phyloP scores from a whole-genome alignment of 140 eudicot species.

The Oenanthe javanica region DNA sequence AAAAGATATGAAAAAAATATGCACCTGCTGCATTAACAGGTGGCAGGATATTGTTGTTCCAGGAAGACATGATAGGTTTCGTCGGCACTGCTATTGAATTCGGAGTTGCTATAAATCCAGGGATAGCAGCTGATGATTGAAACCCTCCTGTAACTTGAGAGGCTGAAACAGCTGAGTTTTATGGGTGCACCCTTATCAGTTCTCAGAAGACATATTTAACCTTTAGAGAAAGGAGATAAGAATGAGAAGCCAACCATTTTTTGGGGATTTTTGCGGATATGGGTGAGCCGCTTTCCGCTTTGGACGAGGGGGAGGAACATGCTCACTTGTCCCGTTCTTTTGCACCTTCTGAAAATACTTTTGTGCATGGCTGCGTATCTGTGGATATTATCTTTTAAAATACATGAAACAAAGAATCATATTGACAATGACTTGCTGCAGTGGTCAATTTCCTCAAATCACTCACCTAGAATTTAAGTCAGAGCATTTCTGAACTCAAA shows the following conservation, averaged over 20 bases:
- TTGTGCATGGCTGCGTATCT: conserved; percentile 99
- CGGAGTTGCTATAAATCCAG: conserved; percentile 40
- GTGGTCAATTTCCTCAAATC: neutral
- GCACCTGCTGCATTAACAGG: conserved; percentile 27
- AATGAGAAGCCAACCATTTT: conserved; percentile 44
- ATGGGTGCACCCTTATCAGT: neutral
- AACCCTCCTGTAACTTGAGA: conserved; percentile 20
- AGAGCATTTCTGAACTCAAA: neutral
- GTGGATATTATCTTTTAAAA: conserved; percentile 17
- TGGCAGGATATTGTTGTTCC: conserved; percentile 38
- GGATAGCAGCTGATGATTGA: conserved; percentile 36
- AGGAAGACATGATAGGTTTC: conserved; percentile 31
- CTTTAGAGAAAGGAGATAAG: neutral
- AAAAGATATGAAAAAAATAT: conserved; percentile 14
- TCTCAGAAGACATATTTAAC: neutral
- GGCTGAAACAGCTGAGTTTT: conserved; percentile 15
- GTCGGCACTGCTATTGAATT: conserved; percentile 35
- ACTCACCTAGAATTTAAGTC: neutral
- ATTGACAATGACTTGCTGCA: neutral
- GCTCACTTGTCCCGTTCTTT: conserved; percentile 86
- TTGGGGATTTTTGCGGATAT: conserved; percentile 91
- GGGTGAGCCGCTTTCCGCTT: conserved; percentile 98
- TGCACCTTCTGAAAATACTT: conserved; percentile 89
- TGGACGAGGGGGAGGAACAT: conserved; percentile 97
- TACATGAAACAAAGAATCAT: neutral